Evolutionary conservation across 2,329 filamentous ascomycete species (phyloP), one percentile per base, ranked within the genome.

Genomic region (Cytospora paraplurivora): DNA sequence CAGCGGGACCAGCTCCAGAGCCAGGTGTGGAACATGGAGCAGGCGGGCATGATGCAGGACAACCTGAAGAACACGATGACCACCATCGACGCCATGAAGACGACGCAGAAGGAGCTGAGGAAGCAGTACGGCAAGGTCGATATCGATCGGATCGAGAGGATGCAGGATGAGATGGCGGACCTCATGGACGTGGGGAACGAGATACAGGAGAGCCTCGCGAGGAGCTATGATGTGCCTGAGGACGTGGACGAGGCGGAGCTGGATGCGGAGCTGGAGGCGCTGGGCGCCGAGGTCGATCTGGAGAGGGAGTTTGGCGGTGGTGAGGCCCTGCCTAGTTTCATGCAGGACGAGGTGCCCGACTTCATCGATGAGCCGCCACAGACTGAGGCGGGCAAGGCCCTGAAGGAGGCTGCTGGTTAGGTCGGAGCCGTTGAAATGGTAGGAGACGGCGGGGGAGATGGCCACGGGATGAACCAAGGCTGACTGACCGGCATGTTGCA

Each of bases 151-250:
- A 98, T 99, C 71, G 95, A 99, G 83, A 84, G 90, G 69, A 85
- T 99, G 83, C 94, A 99, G 84, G 95, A 99, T 75, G 94, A 99
- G 79, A 98, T 99, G 95, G 93, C 93, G 7, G 95, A 99, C 77
- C 76, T 99, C 71, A 91, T 99, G 86, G 95, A 99, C 73, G 89
- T 97, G 66, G 94, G 95, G 4, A 98, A 98, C 76, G 95, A 99
- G 77, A 99, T 99, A 65, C 93, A 99, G 78, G 95, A 98, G 79
- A 93, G 90, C 69, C 89, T 99, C 63, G 89, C 90, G 66, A 79
- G 95, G 68, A 91, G 91, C 69, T 99, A 99, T 76, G 94, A 98
- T 74, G 85, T 99, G 41, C 95, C 95, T 0, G 95, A 99, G 72
- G 95, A 98, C 75, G 93, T 99, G 27, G 94, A 98, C 75, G 95